These are phyloP conservation scores for Metschnikowia continentalis DNA, from an alignment of 805 yeast genomes.

Conservation along the genomic window DNA sequence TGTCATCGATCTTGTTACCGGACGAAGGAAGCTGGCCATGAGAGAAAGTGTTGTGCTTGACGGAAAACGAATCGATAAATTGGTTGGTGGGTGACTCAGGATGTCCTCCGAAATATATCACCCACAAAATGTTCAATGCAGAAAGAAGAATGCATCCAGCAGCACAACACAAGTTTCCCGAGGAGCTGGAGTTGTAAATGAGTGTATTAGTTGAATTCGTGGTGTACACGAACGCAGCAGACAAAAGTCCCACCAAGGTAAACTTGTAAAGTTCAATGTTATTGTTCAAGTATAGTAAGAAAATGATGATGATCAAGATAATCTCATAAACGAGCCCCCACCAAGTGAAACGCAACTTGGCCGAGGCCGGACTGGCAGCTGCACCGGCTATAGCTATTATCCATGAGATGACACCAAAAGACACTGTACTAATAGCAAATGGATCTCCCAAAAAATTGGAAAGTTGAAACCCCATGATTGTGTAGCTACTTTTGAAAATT, in stretches of 20 bases:
- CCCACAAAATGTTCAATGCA: constrained; percentile 80
- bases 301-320: constrained; percentile 49
- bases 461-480: constrained; percentile 31
- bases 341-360: constrained; percentile 87
- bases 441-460: constrained; percentile 74
- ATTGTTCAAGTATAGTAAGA: constrained; percentile 53
- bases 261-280: constrained; percentile 65
- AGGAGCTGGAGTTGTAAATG: constrained; percentile 56
- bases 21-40: constrained; percentile 32
- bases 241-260: constrained; percentile 51
- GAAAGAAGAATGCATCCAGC: constrained; percentile 87
- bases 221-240: constrained; percentile 77
- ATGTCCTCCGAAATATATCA: constrained; percentile 85
- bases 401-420: constrained; percentile 78
- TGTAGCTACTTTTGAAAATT: too few species aligned
- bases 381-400: constrained; percentile 85
- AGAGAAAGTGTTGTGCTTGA: constrained; percentile 39
- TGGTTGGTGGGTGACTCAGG: constrained; percentile 83
- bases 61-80: constrained; percentile 78
- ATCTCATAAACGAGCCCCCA: constrained; percentile 90
- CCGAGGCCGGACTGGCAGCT: constrained; percentile 33
- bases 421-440: constrained; percentile 77
- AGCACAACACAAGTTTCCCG: constrained; percentile 78
- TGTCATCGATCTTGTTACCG: constrained; percentile 20
- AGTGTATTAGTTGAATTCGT: constrained; percentile 79